These are phyloP conservation scores for Leccinum imitatum DNA, from an alignment of 768 basidiomycete genomes.

Conservation along the genomic window DNA sequence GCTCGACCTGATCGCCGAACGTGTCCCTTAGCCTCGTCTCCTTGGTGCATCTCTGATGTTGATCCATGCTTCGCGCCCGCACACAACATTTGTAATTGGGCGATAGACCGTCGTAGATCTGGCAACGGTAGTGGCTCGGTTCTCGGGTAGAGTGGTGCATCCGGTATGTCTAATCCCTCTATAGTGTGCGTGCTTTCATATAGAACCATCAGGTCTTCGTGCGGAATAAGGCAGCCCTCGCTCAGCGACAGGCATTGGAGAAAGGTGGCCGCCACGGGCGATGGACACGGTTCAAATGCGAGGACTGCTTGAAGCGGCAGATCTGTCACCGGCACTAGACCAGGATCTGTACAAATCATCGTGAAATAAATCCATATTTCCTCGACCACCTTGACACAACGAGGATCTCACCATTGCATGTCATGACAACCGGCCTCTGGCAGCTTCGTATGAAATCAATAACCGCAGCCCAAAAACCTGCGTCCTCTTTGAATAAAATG, in stretches of 20 bases:
- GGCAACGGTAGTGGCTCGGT: slow-evolving; percentile 31
- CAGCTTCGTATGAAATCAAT: slow-evolving; percentile 79
- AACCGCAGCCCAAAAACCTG: slow-evolving; percentile 82
- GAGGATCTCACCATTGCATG: slow-evolving; percentile 77
- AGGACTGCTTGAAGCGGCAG: slow-evolving; percentile 78
- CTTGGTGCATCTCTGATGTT: slow-evolving; percentile 28
- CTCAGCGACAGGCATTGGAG: slow-evolving; percentile 60
- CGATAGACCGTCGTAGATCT: slow-evolving; percentile 70
- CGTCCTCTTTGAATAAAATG: slow-evolving; percentile 84
- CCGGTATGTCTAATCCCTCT: slow-evolving; percentile 31
- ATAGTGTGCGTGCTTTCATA: slow-evolving; percentile 39
- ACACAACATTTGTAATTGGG: slow-evolving; percentile 58
- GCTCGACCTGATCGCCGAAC: slow-evolving; percentile 29
- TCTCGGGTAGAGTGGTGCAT: slow-evolving; percentile 35
- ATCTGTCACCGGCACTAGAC: slow-evolving; percentile 66
- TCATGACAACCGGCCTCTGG: slow-evolving; percentile 86
- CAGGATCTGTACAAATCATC: slow-evolving; percentile 51
- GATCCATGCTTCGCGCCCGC: slow-evolving; percentile 34
- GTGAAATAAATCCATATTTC: slow-evolving; percentile 8
- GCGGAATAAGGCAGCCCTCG: slow-evolving; percentile 51
- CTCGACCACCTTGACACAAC: slow-evolving; percentile 11
- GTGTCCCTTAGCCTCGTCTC: slow-evolving; percentile 30
- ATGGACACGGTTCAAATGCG: slow-evolving; percentile 58
- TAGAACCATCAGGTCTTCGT: slow-evolving; percentile 41
- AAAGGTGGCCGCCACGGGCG: slow-evolving; percentile 59